Percentiles rank a stretch among this genome's conserved stretches.
Conservation (phyloP, 352 stramenopile species). For the Phytophthora idaei region DNA sequence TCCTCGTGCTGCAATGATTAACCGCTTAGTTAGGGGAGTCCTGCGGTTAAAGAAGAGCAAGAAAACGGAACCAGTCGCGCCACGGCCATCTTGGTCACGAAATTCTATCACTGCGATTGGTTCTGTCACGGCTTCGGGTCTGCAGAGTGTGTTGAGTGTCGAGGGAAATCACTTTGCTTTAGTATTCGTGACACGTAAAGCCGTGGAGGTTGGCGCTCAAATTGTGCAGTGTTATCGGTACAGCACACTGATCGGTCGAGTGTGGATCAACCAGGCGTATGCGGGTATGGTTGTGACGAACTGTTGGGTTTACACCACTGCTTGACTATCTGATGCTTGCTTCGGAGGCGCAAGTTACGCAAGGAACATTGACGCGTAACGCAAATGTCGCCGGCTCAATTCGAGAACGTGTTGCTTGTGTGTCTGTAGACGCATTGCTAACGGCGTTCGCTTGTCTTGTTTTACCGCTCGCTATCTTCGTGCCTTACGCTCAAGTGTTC, state of each 20-base stretch:
- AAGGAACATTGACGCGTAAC: neutral
- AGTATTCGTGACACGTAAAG: constrained; percentile 23
- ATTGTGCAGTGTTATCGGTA: constrained; percentile 47
- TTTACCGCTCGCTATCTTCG: constrained; percentile 25
- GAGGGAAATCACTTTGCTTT: constrained; percentile 28
- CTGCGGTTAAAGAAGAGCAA: neutral
- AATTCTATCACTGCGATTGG: constrained; percentile 13
- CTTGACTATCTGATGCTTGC: constrained; percentile 21
- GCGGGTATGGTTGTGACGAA: constrained; percentile 44
- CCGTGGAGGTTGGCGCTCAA: constrained; percentile 26
- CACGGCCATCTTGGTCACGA: neutral
- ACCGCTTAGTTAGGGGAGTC: constrained; percentile 3
- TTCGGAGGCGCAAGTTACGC: neutral
- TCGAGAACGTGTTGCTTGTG: constrained; percentile 2
- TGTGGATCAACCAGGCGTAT: constrained; percentile 58
- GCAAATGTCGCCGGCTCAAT: constrained; percentile 11
- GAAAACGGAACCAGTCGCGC: neutral
- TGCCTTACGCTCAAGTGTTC: constrained; percentile 37
- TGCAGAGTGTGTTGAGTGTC: constrained; percentile 22
- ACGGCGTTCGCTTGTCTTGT: constrained; percentile 9
- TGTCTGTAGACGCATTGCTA: constrained; percentile 20
- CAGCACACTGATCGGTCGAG: constrained; percentile 43
- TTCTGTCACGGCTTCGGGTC: constrained; percentile 4
- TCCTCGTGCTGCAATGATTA: constrained; percentile 17
- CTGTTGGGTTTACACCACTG: constrained; percentile 39